Percentiles rank a stretch among this genome's conserved stretches.
Evolutionary conservation across 768 basidiomycete genomes (phyloP).

Genomic region (Lanmaoa rubissima): DNA sequence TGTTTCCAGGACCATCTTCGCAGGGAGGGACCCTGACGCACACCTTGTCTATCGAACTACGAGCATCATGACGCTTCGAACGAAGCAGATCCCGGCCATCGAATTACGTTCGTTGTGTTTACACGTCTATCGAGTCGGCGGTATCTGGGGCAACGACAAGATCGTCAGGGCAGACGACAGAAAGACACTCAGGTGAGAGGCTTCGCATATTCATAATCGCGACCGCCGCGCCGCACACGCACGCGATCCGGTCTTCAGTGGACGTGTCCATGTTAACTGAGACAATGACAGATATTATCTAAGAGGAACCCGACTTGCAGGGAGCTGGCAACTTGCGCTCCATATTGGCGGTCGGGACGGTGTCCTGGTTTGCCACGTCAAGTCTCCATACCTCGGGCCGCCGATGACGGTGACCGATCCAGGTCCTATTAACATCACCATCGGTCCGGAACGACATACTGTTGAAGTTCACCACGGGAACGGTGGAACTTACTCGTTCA

Average conservation of each 20-base stretch:
- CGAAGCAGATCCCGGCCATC: neutral
- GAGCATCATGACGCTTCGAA: conserved; percentile 2
- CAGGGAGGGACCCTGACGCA: neutral
- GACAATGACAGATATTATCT: conserved; percentile 23
- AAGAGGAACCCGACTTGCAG: conserved; percentile 15
- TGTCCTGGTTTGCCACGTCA: conserved; percentile 21
- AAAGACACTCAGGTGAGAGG: conserved; percentile 26
- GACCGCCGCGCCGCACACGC: neutral
- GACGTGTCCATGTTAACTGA: neutral
- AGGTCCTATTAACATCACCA: conserved; percentile 18
- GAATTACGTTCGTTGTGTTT: conserved; percentile 15
- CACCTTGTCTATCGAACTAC: neutral
- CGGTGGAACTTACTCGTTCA: conserved; percentile 19
- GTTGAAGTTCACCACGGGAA: conserved; percentile 14
- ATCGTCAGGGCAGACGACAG: conserved; percentile 28
- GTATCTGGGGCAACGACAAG: conserved; percentile 30
- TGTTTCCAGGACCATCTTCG: too few species aligned
- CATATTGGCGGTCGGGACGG: conserved; percentile 20
- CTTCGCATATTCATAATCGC: neutral
- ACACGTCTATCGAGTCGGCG: conserved; percentile 30
- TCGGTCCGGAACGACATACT: conserved; percentile 9
- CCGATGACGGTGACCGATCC: conserved; percentile 11
- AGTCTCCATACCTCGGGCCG: conserved; percentile 31
- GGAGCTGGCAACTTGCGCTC: conserved; percentile 25
- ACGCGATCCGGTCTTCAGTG: neutral